phyloP scores from a whole-genome alignment of 1,284 basidiomycete genomes.

The Ustilago loliicola region DNA sequence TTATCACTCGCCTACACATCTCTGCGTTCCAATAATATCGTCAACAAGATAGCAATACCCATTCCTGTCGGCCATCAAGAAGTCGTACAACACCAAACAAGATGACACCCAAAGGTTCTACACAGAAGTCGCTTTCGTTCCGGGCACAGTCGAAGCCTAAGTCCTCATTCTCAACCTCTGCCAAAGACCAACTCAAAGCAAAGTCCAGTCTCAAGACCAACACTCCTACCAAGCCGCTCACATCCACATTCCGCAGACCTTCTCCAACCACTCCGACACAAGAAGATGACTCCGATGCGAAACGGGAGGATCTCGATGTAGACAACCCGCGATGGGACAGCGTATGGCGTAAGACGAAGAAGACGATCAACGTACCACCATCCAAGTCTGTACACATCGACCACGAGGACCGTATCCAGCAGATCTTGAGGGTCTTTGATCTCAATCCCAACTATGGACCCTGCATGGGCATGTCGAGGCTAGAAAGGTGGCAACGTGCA shows the following conservation, averaged over 20 bases:
- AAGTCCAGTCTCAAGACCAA: constrained; percentile 24
- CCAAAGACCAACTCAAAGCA: constrained; percentile 38
- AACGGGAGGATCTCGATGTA: constrained; percentile 43
- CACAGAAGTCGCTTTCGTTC: constrained; percentile 42
- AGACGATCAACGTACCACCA: constrained; percentile 40
- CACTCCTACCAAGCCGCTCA: constrained; percentile 22
- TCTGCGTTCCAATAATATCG: neutral
- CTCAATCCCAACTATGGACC: constrained; percentile 78
- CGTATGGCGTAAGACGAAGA: constrained; percentile 57
- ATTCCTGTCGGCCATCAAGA: neutral
- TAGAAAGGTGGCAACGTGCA: constrained; percentile 91
- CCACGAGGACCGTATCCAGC: constrained; percentile 61
- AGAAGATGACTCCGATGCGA: constrained; percentile 27
- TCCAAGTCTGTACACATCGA: constrained; percentile 60
- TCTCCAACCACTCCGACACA: constrained; percentile 10
- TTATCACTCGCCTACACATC: constrained; percentile 1
- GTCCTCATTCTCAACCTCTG: constrained; percentile 38
- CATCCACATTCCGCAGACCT: constrained; percentile 18
- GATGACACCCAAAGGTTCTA: constrained; percentile 40
- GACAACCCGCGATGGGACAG: constrained; percentile 56
- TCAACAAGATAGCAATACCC: neutral
- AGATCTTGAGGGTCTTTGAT: constrained; percentile 67
- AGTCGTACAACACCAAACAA: neutral
- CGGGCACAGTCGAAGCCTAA: constrained; percentile 49
- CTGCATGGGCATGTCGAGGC: constrained; percentile 82